Conservation (phyloP, 164 flowering plant genomes). For the Magnolia sinica region DNA sequence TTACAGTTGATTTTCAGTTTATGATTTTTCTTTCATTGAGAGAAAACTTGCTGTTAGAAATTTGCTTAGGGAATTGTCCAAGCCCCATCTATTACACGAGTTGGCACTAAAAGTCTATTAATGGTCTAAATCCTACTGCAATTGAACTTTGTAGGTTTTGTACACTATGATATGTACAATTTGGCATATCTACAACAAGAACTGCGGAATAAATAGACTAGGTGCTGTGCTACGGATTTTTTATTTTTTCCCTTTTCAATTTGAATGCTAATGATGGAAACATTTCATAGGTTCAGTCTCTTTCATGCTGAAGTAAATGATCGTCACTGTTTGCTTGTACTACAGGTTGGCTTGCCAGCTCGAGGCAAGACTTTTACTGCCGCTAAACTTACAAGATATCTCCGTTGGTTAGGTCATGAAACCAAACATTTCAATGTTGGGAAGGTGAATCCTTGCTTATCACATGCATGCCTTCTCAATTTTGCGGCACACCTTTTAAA, state of each 20-base stretch:
- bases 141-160: too few species aligned
- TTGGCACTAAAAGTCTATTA: too few species aligned
- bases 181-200: too few species aligned
- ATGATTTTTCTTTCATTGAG: too few species aligned
- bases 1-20: too few species aligned
- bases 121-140: too few species aligned
- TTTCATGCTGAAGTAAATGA: background rate
- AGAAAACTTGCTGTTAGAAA: too few species aligned
- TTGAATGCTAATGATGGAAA: too few species aligned
- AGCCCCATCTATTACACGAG: too few species aligned
- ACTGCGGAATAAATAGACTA: too few species aligned
- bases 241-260: background rate
- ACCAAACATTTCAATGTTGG: constrained; percentile 99
- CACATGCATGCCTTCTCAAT: background rate
- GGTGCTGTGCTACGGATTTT: background rate
- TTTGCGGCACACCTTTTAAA: background rate
- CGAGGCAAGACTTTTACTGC: constrained; percentile 98
- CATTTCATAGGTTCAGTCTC: background rate
- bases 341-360: constrained; percentile 96
- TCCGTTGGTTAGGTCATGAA: constrained; percentile 98
- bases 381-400: constrained; percentile 93
- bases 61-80: too few species aligned
- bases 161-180: too few species aligned
- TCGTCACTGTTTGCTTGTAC: background rate
- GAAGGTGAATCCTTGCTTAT: constrained; percentile 48